Evolutionary conservation across 306 rosid species (phyloP), one percentile per base, ranked within the genome.

Genomic region (Inga leiocalycina): DNA sequence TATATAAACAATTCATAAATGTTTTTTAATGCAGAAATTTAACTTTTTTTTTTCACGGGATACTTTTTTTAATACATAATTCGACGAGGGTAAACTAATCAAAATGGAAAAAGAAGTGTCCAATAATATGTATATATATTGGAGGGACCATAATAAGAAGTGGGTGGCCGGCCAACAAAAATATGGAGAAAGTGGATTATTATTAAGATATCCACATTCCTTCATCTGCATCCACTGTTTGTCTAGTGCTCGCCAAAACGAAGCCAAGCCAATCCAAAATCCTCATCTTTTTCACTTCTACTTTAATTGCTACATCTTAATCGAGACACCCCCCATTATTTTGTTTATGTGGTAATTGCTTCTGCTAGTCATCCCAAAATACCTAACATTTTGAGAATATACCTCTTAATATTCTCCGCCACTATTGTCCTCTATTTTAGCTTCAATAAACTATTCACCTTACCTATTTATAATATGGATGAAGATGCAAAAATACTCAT

Each of bases 141-240:
- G 83, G 88, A 44, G 80, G 77, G 44, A 71, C 22, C 82, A 72
- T 65, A 32, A 12, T 5, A 45, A 30, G 69, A 76, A 89, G 85
- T 83, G 83, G 79, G 89, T 83, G 87, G 87, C 85, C 88, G 87
- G 87, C 85, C 88, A 82, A 85, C 84, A 72, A 82, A 82, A 54
- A 17, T 73, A 62, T 11, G 81, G 14, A 70, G 41, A 88, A 71
- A 81, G 83, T 79, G 89, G 82, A 74, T 71, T 73, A 46, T 45
- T 24, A 46, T 73, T 57, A 46, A 89, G 95, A 78, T 61, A 81
- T 88, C 95, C 92, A 89, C 93, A 71, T 89, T 80, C 78, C 66
- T 86, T 75, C 78, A 86, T 37, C 43, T 39, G 43, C 92, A 76
- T 44, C 92, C 88, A 92, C 85, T 88, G 80, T 76, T 79, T 84